Base-by-base conservation (phyloP, 1,139 yeast genomes). In the Geotrichum histeridarum region DNA sequence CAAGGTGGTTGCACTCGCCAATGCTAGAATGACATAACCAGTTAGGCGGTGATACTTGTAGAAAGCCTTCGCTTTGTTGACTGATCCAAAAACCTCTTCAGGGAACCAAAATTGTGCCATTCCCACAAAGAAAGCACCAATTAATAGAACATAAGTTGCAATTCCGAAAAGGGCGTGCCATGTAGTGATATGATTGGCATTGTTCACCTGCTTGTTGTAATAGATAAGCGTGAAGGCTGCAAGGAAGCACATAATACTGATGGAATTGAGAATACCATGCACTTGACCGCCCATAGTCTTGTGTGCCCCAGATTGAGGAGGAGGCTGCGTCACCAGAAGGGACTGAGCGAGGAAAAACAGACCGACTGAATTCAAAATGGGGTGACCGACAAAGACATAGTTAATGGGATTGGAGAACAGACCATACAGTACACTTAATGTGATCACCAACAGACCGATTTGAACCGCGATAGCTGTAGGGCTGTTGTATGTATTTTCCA, bases 131-230 rank as follows among this genome's bases (percentile, higher is more conserved):
- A 60, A 53, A 17, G 60, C 61, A 4, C 47, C 54, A 5, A 59
- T 44, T 35, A 67, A 54, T 2, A 60, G 44, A 7, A 48, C 42
- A 45, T 59, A 61, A n/a, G 69, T 63, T 27, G 57, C 27, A 22
- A 64, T 43, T 8, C 70, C 71, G 46, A 67, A 56, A n/a, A 57
- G 55, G 36, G 66, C 69, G 54, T 67, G 71, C 60, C 67, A 63
- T 5, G 70, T 62, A 22, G 65, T 60, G 48, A 64, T 53, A 59
- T 67, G 71, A 18, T 43, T 51, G 1, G 66, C 66, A 17, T 57
- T 57, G 55, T 64, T 62, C 32, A 51, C 42, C 27, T 58, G 55
- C 57, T 67, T 67, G 59, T 64, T 65, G 59, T 60, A 61, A 48
- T 61, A 59, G 41, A 67, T 63, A 39, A 58, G 50, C 15, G 57